Evolutionary conservation across 1,284 basidiomycete species (phyloP).

Genomic region (Sanghuangporus weigelae): DNA sequence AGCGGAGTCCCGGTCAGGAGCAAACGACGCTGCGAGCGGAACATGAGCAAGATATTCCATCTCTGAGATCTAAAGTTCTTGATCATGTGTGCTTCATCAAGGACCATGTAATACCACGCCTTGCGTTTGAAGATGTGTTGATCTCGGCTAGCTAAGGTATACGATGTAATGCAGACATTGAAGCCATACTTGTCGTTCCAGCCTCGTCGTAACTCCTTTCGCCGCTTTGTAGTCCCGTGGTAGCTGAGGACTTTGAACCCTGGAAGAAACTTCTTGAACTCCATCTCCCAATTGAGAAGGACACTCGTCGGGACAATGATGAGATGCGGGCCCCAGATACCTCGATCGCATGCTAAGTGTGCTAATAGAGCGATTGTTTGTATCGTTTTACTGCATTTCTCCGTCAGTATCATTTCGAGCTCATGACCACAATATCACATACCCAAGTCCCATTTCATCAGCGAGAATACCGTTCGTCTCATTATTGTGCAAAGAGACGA

Average conservation of each 20-base stretch:
- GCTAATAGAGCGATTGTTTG: conserved; percentile 93
- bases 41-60: conserved; percentile 94
- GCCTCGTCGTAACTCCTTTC: conserved; percentile 89
- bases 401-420: background rate
- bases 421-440: conserved; percentile 27
- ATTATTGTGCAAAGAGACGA: conserved; percentile 83
- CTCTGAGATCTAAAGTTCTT: conserved; percentile 96
- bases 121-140: conserved; percentile 94
- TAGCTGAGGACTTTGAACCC: conserved; percentile 92
- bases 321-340: conserved; percentile 96
- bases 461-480: conserved; percentile 91
- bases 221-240: conserved; percentile 87
- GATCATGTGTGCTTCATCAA: conserved; percentile 98
- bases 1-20: conserved; percentile 92
- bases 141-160: conserved; percentile 89
- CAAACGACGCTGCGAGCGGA: conserved; percentile 84
- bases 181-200: conserved; percentile 93
- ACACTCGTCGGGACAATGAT: conserved; percentile 96
- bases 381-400: conserved; percentile 79
- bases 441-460: conserved; percentile 92
- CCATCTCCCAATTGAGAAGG: conserved; percentile 98
- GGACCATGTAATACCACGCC: conserved; percentile 94
- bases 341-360: conserved; percentile 90
- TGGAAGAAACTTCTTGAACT: conserved; percentile 97
- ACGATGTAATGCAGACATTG: conserved; percentile 96